Evolutionary conservation across 2,329 filamentous ascomycete species (phyloP), one percentile per base, ranked within the genome.

Genomic region (Fusarium veterinarium): DNA sequence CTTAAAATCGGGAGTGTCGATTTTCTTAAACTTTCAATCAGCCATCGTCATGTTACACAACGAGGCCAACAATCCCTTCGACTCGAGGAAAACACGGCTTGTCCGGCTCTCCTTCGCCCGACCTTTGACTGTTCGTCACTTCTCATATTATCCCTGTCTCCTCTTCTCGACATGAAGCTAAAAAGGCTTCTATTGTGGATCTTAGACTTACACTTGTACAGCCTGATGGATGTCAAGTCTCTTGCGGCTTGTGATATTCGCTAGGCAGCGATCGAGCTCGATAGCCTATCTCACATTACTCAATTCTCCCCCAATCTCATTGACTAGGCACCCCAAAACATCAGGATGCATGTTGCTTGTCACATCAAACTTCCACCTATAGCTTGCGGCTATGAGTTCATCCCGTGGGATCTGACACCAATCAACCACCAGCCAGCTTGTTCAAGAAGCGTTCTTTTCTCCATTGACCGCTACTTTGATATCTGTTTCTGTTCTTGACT

Each of bases 401-500:
- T 58, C 64, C 58, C 33, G 44, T 28, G n/a, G 37, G n/a, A 19
- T 59, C 20, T 23, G 46, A 41, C 31, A 69, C 56, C 33, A 35
- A 71, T 41, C 41, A 45, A 45, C 25, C 25, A 28, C 53, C 45
- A 40, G 33, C 46, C 45, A 40, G 33, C 46, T 49, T 45, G 41
- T 53, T 55, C 48, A 57, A 62, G 41, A 53, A 23, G 57, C 41
- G 67, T 61, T 51, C 49, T 73, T 63, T 59, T 63, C 41, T 56
- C 31, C 53, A 74, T 75, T 76, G 75, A 63, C 61, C 69, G 49
- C 66, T 71, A 55, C 64, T 65, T 72, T 49, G 49, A 52, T 51
- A 33, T 38, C 62, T 48, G 41, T 37, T 35, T 51, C 59, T 48
- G 41, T 57, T 53, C 57, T 48, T 58, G 52, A 44, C 41, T 69